phyloP scores from a whole-genome alignment of 2,329 filamentous ascomycete species.

The Alternaria burnsii region DNA sequence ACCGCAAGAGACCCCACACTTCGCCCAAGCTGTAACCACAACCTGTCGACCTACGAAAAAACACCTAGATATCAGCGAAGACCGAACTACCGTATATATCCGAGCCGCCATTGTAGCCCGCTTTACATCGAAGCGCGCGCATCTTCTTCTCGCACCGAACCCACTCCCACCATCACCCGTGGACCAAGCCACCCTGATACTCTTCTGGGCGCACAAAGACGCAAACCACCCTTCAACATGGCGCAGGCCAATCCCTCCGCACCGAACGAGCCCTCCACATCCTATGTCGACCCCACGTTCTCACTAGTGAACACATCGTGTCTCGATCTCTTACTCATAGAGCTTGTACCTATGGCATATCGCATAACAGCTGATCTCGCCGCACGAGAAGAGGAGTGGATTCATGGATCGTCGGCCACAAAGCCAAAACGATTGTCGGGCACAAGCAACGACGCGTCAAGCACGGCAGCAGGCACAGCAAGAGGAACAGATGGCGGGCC shows the following conservation, averaged over 20 bases:
- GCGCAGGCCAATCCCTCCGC: conserved; percentile 21
- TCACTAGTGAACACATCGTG: conserved; percentile 83
- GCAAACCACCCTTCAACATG: conserved; percentile 14
- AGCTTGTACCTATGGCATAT: conserved; percentile 93
- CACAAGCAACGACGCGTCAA: conserved; percentile 36
- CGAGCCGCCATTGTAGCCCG: not conserved
- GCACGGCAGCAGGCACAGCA: conserved; percentile 35
- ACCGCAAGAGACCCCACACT: conserved; percentile 3
- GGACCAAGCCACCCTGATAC: not conserved
- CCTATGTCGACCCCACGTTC: conserved; percentile 73
- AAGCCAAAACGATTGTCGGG: conserved; percentile 29
- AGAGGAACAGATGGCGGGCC: conserved; percentile 19
- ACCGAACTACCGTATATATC: not conserved
- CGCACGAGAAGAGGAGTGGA: conserved; percentile 56
- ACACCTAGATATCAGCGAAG: not conserved
- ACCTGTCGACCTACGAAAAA: not conserved
- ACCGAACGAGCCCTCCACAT: conserved; percentile 26
- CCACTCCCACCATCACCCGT: not conserved
- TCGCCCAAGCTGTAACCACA: not conserved
- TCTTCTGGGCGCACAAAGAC: not conserved
- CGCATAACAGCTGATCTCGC: conserved; percentile 80
- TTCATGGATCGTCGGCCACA: conserved; percentile 18
- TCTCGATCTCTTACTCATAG: conserved; percentile 94
- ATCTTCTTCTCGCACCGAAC: not conserved
- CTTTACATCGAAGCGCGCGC: not conserved